Conservation (phyloP, 345 rosid genomes). For the Acer negundo region DNA sequence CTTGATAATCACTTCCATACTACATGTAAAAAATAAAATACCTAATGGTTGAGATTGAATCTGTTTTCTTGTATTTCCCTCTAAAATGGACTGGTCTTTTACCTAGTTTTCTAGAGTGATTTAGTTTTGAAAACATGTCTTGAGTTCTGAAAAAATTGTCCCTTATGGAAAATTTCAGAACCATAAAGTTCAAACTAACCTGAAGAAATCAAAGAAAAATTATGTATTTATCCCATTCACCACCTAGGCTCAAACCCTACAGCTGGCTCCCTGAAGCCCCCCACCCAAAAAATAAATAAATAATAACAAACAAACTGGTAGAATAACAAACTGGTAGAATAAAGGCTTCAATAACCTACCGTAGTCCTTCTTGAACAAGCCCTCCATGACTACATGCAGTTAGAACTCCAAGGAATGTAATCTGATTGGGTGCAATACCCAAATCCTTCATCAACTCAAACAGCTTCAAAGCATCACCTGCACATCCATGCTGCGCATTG, state of each 20-base stretch:
- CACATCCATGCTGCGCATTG: conserved; percentile 53
- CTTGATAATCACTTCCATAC: neutral
- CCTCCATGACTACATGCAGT: conserved; percentile 62
- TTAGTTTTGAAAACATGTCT: neutral
- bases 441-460: conserved; percentile 41
- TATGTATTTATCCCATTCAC: neutral
- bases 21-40: neutral
- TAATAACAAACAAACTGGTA: neutral
- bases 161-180: neutral
- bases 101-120: neutral
- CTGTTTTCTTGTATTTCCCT: neutral
- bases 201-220: neutral
- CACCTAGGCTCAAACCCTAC: no score
- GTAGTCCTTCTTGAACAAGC: conserved; percentile 46
- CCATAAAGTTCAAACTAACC: neutral
- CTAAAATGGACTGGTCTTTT: neutral
- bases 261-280: neutral
- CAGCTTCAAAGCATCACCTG: conserved; percentile 38
- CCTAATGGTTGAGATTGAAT: neutral
- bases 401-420: conserved; percentile 42
- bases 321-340: neutral
- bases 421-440: conserved; percentile 41
- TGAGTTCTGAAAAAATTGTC: neutral
- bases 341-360: conserved; percentile 3
- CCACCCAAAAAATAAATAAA: neutral